These are phyloP conservation scores for Earliella scabrosa DNA, from an alignment of 1,284 basidiomycete species.

Conservation along the genomic window DNA sequence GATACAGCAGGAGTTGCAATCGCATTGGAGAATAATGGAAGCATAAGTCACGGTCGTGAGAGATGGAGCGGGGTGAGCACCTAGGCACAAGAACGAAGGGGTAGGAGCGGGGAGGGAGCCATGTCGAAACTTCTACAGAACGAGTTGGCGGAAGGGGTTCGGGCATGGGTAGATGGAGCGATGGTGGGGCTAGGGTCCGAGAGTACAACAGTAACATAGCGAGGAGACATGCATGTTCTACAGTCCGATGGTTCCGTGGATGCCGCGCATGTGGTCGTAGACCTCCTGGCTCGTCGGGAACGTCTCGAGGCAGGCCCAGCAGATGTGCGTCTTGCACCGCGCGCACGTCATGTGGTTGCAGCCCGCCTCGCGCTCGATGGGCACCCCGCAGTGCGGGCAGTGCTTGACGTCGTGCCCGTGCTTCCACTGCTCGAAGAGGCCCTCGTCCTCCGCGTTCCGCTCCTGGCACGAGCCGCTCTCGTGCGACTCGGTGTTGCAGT, in stretches of 20 bases:
- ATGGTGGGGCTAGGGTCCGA: no score
- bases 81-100: no score
- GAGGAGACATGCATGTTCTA: no score
- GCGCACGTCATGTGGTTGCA: conserved; percentile 80
- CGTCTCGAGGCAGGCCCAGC: conserved; percentile 74
- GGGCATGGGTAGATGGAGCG: no score
- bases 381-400: conserved; percentile 68
- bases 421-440: conserved; percentile 62
- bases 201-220: no score
- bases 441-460: conserved; percentile 51
- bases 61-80: no score
- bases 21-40: neutral
- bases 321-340: conserved; percentile 72
- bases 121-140: no score
- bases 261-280: conserved; percentile 59
- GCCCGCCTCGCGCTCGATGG: conserved; percentile 71
- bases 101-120: no score
- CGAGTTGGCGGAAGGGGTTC: no score
- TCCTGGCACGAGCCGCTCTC: conserved; percentile 66
- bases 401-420: conserved; percentile 63
- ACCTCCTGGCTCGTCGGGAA: conserved; percentile 62
- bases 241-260: conserved; percentile 51
- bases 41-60: neutral
- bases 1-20: neutral
- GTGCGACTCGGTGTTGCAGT: conserved; percentile 68